Conservation (phyloP, 1,284 basidiomycete species). For the Mixia osmundae region DNA sequence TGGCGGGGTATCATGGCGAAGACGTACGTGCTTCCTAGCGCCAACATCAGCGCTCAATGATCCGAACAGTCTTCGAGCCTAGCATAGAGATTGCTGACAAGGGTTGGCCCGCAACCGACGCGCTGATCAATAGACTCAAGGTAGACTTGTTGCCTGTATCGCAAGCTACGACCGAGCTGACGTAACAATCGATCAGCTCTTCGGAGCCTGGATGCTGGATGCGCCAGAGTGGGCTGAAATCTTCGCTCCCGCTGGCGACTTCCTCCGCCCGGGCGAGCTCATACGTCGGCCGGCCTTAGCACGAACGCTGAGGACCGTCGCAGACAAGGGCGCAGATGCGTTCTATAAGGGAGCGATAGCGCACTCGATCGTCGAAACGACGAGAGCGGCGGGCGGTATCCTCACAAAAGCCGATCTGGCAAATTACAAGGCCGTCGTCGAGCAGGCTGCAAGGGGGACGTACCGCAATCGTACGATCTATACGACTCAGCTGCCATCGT, state of each 20-base stretch:
- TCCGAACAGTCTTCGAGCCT: conserved; percentile 59
- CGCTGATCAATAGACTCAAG: conserved; percentile 16
- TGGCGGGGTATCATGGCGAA: conserved; percentile 48
- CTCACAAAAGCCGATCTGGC: conserved; percentile 44
- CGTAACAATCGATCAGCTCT: conserved; percentile 24
- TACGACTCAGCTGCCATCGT: conserved; percentile 58
- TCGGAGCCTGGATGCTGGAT: conserved; percentile 40
- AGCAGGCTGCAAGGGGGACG: conserved; percentile 45
- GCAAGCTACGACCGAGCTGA: conserved; percentile 3
- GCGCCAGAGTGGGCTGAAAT: conserved; percentile 50
- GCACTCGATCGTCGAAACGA: conserved; percentile 41
- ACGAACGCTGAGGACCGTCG: conserved; percentile 38
- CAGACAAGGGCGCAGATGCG: conserved; percentile 40
- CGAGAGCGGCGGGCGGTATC: conserved; percentile 43
- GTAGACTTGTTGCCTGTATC: conserved; percentile 19
- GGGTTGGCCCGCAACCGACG: conserved; percentile 48
- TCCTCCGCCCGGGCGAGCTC: conserved; percentile 47
- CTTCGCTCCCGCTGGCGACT: conserved; percentile 50
- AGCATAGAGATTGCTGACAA: conserved; percentile 40
- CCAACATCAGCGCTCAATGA: too few relatives aligned
- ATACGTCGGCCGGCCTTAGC: conserved; percentile 45
- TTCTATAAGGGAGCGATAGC: conserved; percentile 63
- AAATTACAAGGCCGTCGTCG: conserved; percentile 44
- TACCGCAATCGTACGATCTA: conserved; percentile 59
- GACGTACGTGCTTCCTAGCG: too few relatives aligned